Evolutionary conservation across 2,329 filamentous ascomycete genomes (phyloP).

Genomic region (Drechslerella stenobrocha): DNA sequence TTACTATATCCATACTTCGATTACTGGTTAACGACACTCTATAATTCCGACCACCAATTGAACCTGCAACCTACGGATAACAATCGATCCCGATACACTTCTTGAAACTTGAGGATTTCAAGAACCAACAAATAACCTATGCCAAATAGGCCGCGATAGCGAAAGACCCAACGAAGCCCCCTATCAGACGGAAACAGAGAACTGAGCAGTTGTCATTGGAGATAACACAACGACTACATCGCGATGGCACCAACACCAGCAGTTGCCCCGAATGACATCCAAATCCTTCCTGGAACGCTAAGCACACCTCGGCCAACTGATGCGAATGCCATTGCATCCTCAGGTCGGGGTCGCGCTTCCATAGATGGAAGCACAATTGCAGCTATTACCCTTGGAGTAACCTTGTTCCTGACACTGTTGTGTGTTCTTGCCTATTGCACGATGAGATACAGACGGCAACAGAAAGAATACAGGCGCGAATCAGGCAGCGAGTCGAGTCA

Average conservation of each 20-base stretch:
- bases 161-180: too few species aligned
- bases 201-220: not conserved
- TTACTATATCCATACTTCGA: too few species aligned
- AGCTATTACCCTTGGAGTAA: slow-evolving; percentile 22
- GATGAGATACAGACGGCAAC: slow-evolving; percentile 11
- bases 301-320: slow-evolving; percentile 9
- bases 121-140: too few species aligned
- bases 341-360: not conserved
- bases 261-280: slow-evolving; percentile 6
- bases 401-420: slow-evolving; percentile 28
- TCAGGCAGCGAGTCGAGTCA: slow-evolving; percentile 1
- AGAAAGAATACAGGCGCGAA: not conserved
- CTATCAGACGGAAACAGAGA: too few species aligned
- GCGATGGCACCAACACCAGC: slow-evolving; percentile 31
- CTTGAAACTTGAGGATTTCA: too few species aligned
- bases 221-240: not conserved
- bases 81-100: too few species aligned
- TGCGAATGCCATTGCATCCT: not conserved
- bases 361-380: slow-evolving; percentile 36
- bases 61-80: too few species aligned
- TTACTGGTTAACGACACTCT: too few species aligned
- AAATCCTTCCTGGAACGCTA: slow-evolving; percentile 10
- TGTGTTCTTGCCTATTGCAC: slow-evolving; percentile 16
- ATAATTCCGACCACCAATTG: too few species aligned
- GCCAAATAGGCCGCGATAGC: too few species aligned